These are phyloP conservation scores for Artomyces pyxidatus DNA, from an alignment of 768 basidiomycete species.

Conservation along the genomic window DNA sequence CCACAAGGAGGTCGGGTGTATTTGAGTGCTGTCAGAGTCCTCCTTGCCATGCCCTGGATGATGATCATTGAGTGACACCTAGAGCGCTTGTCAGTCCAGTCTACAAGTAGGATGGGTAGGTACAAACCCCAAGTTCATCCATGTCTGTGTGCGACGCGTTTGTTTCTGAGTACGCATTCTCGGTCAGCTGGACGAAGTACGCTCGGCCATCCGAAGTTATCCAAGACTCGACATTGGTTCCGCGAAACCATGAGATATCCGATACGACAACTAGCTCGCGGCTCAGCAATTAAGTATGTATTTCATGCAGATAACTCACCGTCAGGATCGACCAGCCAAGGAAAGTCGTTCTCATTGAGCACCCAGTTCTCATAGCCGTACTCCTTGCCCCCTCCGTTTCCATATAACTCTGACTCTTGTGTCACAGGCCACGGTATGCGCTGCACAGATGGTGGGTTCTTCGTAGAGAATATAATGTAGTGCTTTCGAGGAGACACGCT, in stretches of 20 bases:
- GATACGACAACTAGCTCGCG: constrained; percentile 67
- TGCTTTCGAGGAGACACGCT: constrained; percentile 72
- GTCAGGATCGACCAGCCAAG: constrained; percentile 69
- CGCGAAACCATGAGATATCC: constrained; percentile 50
- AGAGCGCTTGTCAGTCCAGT: too few species aligned
- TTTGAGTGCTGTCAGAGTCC: constrained; percentile 3
- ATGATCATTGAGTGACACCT: not conserved
- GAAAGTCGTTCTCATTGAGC: constrained; percentile 54
- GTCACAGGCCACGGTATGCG: constrained; percentile 76
- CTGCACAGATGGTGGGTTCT: constrained; percentile 67
- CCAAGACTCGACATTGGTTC: constrained; percentile 68
- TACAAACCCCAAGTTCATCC: not conserved
- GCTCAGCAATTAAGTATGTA: too few species aligned
- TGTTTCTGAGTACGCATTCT: constrained; percentile 23
- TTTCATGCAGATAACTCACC: too few species aligned
- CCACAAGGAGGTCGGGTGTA: constrained; percentile 33
- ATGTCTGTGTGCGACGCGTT: constrained; percentile 14
- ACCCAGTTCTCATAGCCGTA: constrained; percentile 63
- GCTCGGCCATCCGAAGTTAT: constrained; percentile 78
- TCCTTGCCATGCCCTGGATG: constrained; percentile 4
- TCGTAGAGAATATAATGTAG: constrained; percentile 67
- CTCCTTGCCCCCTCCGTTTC: constrained; percentile 24
- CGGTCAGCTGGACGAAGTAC: constrained; percentile 65
- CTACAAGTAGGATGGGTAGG: too few species aligned
- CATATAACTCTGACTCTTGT: constrained; percentile 30